Percentiles rank a stretch among this genome's conserved stretches.
Evolutionary conservation across 192 early-diverging fungal species (phyloP).

Genomic region (Irineochytrium annulatum): DNA sequence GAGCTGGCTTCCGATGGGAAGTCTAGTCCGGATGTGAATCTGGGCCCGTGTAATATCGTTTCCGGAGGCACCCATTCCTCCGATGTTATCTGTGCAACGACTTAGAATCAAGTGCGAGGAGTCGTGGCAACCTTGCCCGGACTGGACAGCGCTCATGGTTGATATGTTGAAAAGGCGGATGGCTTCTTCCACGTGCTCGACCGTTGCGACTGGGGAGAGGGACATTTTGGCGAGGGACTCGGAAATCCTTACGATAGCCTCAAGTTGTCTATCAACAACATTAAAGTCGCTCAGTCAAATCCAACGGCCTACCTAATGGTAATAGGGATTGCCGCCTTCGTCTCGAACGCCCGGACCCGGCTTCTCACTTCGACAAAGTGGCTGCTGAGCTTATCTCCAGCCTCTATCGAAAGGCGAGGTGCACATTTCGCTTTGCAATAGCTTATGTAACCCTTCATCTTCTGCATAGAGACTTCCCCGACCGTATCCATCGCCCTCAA

Average conservation of each 20-base stretch:
- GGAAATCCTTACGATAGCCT: slow-evolving; percentile 97
- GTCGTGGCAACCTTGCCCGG: slow-evolving; percentile 62
- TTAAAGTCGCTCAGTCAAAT: background rate
- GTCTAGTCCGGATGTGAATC: slow-evolving; percentile 74
- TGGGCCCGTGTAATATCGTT: slow-evolving; percentile 77
- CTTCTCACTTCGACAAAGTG: slow-evolving; percentile 91
- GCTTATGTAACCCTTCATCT: slow-evolving; percentile 93
- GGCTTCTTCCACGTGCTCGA: slow-evolving; percentile 92
- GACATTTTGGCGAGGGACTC: slow-evolving; percentile 96
- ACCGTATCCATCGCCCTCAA: slow-evolving; percentile 51
- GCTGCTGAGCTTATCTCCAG: slow-evolving; percentile 86
- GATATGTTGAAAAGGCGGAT: slow-evolving; percentile 96
- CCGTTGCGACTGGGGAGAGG: slow-evolving; percentile 76
- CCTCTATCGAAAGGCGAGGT: slow-evolving; percentile 81
- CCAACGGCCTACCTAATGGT: slow-evolving; percentile 67
- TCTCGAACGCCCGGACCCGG: slow-evolving; percentile 75
- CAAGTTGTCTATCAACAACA: slow-evolving; percentile 70
- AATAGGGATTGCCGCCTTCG: slow-evolving; percentile 80
- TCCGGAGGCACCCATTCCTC: slow-evolving; percentile 51
- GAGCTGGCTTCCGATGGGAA: slow-evolving; percentile 78
- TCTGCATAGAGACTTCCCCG: slow-evolving; percentile 86
- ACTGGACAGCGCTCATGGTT: slow-evolving; percentile 94
- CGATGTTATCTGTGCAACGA: slow-evolving; percentile 6
- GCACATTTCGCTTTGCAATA: slow-evolving; percentile 96
- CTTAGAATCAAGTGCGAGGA: background rate